Evolutionary conservation across 257 asterid genomes (phyloP), one percentile per base, ranked within the genome.

Genomic region (Nicotiana otophora): DNA sequence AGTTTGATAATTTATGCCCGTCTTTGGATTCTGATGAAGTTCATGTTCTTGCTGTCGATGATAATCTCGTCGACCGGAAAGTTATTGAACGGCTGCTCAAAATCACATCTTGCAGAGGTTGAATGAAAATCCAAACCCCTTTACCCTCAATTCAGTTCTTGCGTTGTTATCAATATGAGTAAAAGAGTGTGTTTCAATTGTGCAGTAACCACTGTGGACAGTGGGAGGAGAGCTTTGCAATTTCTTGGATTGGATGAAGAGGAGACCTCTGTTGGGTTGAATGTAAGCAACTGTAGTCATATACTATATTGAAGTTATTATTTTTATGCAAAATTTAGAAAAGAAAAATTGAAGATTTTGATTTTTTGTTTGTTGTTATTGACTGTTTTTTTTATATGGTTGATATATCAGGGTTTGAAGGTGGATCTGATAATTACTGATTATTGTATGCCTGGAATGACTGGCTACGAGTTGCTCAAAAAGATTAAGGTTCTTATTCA

Each of bases 371-470:
- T 77, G 83, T 78, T 31, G 20, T 16, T 16, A 62, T 74, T 62
- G 81, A 81, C 51, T 80, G 61, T n/a, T 31, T 80, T 63, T 77
- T 36, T 87, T 89, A 23, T 75, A 94, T 92, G 89, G 97, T 94
- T 65, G 94, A 92, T 89, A 84, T 92, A 84, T 92, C 46, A 94
- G 97, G 97, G 88, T 10, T 87, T 93, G 82, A 94, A 94, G 89
- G 97, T 94, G 72, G 95, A 94, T 89, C 84, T 94, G 87, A 87
- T 94, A 60, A 94, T 94, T 2, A 93, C 98, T 63, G 97, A 94
- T 82, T 94, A 94, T 72, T 94, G 93, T 86, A 94, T 93, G 97
- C 97, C 98, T 84, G 98, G 90, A 87, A 94, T 93, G 98, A 93
- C 97, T 68, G 97, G 98, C 26, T 94, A 88, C 83, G 97, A 94